Evolutionary conservation across 108 stramenopile species (phyloP).

Genomic region (Schizochytrium sp.): DNA sequence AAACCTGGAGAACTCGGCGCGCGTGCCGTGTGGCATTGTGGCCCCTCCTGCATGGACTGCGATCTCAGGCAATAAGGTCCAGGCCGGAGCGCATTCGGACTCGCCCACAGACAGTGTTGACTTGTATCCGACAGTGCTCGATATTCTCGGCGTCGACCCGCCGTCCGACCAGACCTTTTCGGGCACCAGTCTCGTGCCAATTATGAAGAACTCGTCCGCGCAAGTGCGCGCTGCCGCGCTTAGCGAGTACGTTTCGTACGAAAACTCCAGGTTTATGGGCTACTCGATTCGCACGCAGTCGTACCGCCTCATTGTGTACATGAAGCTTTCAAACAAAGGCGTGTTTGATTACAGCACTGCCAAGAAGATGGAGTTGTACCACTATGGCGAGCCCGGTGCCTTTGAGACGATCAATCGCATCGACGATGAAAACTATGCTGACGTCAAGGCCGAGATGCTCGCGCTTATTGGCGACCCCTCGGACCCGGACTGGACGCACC

Average conservation of each 20-base stretch:
- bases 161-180: not conserved
- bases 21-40: not conserved
- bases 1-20: not conserved
- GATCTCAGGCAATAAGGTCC: not conserved
- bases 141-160: not conserved
- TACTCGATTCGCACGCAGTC: not conserved
- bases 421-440: not conserved
- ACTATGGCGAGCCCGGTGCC: constrained; percentile 9
- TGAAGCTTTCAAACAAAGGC: not conserved
- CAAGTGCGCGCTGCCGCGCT: not conserved
- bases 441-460: not conserved
- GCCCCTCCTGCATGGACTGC: not conserved
- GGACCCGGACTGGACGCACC: not conserved
- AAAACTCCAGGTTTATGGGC: not conserved
- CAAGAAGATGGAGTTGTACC: not conserved
- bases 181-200: not conserved
- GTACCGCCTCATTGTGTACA: constrained; percentile 8
- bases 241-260: not conserved
- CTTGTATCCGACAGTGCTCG: not conserved
- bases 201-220: not conserved
- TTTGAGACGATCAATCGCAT: not conserved
- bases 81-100: not conserved
- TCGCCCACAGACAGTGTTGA: not conserved
- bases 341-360: not conserved
- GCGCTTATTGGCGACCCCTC: not conserved